Evolutionary conservation across 768 basidiomycete genomes (phyloP), one percentile per base, ranked within the genome.

Genomic region (Trametes cinnabarina): DNA sequence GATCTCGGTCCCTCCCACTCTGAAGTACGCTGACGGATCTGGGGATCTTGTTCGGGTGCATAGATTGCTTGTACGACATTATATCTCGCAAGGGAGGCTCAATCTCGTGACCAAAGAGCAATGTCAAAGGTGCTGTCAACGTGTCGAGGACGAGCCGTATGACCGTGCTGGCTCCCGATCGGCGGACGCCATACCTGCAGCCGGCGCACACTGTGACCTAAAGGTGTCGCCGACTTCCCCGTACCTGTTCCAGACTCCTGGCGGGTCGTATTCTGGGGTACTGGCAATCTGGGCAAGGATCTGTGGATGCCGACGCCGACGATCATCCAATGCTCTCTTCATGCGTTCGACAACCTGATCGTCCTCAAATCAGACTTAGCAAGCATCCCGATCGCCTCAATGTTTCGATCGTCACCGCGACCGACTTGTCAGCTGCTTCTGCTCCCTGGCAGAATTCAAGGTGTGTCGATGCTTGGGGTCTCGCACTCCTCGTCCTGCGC

Each of bases 1-100:
- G 59, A 60, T 60, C 49, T 60, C 59, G 54, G 59, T 51, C 59
- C 49, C 23, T 19, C 30, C 39, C 32, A n/a, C 15, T 39, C 14
- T 22, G 41, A 25, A 15, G 37, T 14, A 35, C 22, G 14, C 20
- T 20, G 58, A 39, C 25, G 26, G 53, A 55, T 55, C 54, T 61
- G 26, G 34, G 41, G 59, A 61, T 61, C 59, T 51, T 55, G 25
- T 49, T 61, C 59, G 59, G 59, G 17, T 47, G 22, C 23, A 28
- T 25, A 30, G 37, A 40, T 55, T 26, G 43, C 35, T 47, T 32
- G 51, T 37, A n/a, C 28, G 51, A 32, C 35, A 39, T 8, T 39
- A 23, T 52, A 58, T 53, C 51, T 51, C 23, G 11, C 11, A 17
- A 23, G 44, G 53, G 35, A 6, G 35, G 20, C 53, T 10, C 25